Percentiles rank a stretch among this genome's conserved stretches.
Evolutionary conservation across 1,284 basidiomycete genomes (phyloP).

Genomic region (Xanthoconium separans): DNA sequence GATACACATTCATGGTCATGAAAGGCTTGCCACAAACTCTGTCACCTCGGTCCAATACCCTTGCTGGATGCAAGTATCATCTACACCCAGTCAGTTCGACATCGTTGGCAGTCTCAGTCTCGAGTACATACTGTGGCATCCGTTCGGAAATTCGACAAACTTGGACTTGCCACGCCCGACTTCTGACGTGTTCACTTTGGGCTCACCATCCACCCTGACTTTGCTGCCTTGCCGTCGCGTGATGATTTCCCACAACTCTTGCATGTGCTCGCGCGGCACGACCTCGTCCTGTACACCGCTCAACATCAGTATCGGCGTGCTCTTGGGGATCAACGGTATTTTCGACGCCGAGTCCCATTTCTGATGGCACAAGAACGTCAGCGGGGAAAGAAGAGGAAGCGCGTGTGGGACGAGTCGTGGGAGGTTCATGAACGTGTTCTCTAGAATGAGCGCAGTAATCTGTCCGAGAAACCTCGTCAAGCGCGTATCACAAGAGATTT

Average conservation of each 20-base stretch:
- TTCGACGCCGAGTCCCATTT: constrained; percentile 85
- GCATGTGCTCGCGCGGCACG: constrained; percentile 87
- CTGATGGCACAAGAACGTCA: constrained; percentile 85
- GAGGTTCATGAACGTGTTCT: constrained; percentile 91
- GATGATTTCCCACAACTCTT: constrained; percentile 65
- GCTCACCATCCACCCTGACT: constrained; percentile 27
- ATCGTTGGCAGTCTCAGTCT: not conserved
- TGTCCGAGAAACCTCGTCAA: constrained; percentile 25
- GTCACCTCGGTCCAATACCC: constrained; percentile 66
- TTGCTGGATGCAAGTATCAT: constrained; percentile 67
- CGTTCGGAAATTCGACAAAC: constrained; percentile 62
- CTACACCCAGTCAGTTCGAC: constrained; percentile 32
- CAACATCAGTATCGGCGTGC: constrained; percentile 84
- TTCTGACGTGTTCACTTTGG: constrained; percentile 34
- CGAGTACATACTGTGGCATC: constrained; percentile 65
- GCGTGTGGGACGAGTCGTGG: constrained; percentile 79
- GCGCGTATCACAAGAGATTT: not conserved
- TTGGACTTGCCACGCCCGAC: constrained; percentile 47
- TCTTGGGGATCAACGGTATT: constrained; percentile 65
- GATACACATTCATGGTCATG: constrained; percentile 7
- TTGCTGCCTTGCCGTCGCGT: constrained; percentile 43
- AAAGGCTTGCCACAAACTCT: constrained; percentile 50
- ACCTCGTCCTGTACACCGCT: constrained; percentile 82
- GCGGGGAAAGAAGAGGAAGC: constrained; percentile 74
- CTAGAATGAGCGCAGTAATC: constrained; percentile 82